Base-by-base conservation (phyloP, 306 rosid genomes). In the Sophora flavescens region DNA sequence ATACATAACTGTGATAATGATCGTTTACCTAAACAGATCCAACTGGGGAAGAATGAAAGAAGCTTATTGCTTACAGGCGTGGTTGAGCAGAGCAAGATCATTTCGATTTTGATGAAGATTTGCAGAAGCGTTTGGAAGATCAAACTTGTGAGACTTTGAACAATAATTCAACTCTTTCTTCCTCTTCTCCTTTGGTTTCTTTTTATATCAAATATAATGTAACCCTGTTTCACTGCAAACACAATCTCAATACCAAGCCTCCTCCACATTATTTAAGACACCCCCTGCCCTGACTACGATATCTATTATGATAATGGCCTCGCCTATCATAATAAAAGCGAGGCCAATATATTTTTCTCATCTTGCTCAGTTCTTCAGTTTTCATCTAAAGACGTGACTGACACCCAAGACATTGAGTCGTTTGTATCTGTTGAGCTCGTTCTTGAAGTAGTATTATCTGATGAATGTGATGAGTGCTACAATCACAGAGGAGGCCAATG, bases 171-270 rank as follows among this genome's bases (percentile, higher is more conserved):
- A 35, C n/a, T 10, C 51, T 78, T 78, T 51, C 81, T 12, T 1
- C 58, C 5, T 15, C 58, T 42, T 60, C 78, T 12, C 69, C 84
- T 8, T 17, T 56, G 36, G 11, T 65, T 17, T 75, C 75, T 50
- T 15, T 6, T n/a, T n/a, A n/a, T n/a, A n/a, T n/a, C n/a, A n/a
- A n/a, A n/a, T n/a, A n/a, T n/a, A n/a, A n/a, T n/a, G 74, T 12
- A 36, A 70, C 82, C 10, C 6, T 85, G 5, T 87, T 77, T 30
- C 79, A 14, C 22, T 87, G 91, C 84, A 72, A 81, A 4, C 62
- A 1, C 33, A 0, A 5, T 3, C 61, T 6, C 32, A 1, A 5
- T 26, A 4, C 42, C n/a, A 50, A 41, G 0, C 8, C 33, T 2
- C 82, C 83, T 0, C 0, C 0, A 42, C 2, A 15, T n/a, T 66